Evolutionary conservation across 2,329 filamentous ascomycete genomes (phyloP), one percentile per base, ranked within the genome.

Genomic region (Fusarium keratoplasticum): DNA sequence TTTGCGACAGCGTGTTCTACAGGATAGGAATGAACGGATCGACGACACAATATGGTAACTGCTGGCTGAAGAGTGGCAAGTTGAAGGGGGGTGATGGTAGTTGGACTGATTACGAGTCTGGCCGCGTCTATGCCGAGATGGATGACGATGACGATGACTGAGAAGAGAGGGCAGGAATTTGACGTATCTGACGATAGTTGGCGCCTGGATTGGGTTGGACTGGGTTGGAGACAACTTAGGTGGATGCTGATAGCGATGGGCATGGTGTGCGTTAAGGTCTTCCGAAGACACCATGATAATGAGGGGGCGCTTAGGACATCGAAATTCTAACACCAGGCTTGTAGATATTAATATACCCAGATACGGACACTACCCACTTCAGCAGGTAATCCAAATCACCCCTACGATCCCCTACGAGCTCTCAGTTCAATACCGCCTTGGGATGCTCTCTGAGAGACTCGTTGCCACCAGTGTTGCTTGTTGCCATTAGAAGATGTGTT

Each of bases 1-100:
- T 11, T 18, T 59, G 55, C 55, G 35, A 59, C 35, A 59, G 55
- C n/a, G 55, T 59, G 4, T 60, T 60, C n/a, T 60, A 33, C 5
- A 20, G 27, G 22, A 20, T 27, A 40, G 31, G 18, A 5, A 60
- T 60, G 58, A 60, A 60, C 31, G 27, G 42, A 14, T 59, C 35
- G 5, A 31, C 27, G n/a, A 31, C 18, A 10, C 58, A 60, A 13
- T 60, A 29, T 60, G 58, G 58, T 5, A 60, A 60, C 38, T 60
- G 58, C 29, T 60, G 58, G 58, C 8, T 60, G 38, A 60, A 60
- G 36, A 60, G 27, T 6, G 58, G 58, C 58, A 60, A 42, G 36
- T 60, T 60, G 58, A 60, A 44, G 18, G 29, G 18, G 8, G 58
- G 58, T 11, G 58, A 60, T 44, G 27, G 6, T 20, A 40, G 36